A percentile compares a stretch with the other conserved stretches of the same genome.
Evolutionary conservation across 768 basidiomycete genomes (phyloP).

Genomic region (Suillus brevipes): DNA sequence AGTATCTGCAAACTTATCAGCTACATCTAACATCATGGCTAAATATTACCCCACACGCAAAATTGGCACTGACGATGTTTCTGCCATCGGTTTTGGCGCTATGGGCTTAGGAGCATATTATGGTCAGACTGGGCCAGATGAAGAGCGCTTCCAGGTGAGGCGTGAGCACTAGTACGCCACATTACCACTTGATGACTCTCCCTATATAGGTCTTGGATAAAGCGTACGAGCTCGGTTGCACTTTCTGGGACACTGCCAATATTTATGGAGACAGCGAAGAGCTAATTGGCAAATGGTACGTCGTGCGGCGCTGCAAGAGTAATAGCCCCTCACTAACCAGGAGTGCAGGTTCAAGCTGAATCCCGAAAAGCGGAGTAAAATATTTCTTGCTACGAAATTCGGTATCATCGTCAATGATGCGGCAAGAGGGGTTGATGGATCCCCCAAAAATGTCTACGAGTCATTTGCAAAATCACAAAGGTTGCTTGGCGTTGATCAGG

Average conservation of each 20-base stretch:
- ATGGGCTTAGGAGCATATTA: slow-evolving; percentile 58
- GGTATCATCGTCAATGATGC: slow-evolving; percentile 30
- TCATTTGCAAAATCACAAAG: slow-evolving; percentile 41
- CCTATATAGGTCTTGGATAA: slow-evolving; percentile 42
- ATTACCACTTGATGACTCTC: background rate
- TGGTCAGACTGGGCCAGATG: slow-evolving; percentile 47
- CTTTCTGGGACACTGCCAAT: slow-evolving; percentile 49
- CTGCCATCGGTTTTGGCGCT: slow-evolving; percentile 58
- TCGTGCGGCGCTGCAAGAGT: background rate
- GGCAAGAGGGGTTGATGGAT: slow-evolving; percentile 31
- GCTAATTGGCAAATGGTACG: slow-evolving; percentile 45
- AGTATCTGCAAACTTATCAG: background rate
- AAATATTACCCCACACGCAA: slow-evolving; percentile 39
- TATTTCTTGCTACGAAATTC: slow-evolving; percentile 67
- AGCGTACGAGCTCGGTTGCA: slow-evolving; percentile 41
- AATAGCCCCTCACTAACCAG: background rate
- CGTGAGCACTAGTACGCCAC: background rate
- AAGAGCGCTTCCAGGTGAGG: slow-evolving; percentile 58
- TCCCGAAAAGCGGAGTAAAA: slow-evolving; percentile 43
- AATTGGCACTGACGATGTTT: slow-evolving; percentile 47
- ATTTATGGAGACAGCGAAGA: slow-evolving; percentile 45
- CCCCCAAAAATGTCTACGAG: slow-evolving; percentile 42
- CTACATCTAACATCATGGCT: slow-evolving; percentile 10
- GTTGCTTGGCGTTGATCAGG: slow-evolving; percentile 39
- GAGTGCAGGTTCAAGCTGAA: slow-evolving; percentile 43